phyloP scores from a whole-genome alignment of 139 green algal genomes.

The Coelastrella sp. region DNA sequence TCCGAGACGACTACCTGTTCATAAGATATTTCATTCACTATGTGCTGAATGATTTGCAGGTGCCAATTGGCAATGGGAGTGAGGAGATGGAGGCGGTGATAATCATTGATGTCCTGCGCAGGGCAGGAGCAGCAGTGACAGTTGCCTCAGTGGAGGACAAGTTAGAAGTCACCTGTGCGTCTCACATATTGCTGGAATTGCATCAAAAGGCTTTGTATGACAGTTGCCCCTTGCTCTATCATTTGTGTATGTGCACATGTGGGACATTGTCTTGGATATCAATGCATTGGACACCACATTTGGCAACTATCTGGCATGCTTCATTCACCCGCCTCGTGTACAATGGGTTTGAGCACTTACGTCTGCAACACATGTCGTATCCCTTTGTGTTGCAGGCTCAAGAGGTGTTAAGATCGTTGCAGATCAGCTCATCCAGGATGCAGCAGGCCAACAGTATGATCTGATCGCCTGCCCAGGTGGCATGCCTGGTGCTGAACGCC shows the following conservation, averaged over 20 bases:
- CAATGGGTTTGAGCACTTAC: no score
- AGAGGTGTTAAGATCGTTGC: slow-evolving; percentile 86
- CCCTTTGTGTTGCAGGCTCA: slow-evolving; percentile 52
- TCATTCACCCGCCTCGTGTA: no score
- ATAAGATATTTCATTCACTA: no score
- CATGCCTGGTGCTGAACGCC: slow-evolving; percentile 70
- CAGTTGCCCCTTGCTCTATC: no score
- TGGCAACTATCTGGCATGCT: no score
- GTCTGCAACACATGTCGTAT: neutral
- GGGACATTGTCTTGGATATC: no score
- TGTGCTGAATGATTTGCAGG: no score
- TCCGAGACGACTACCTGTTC: no score
- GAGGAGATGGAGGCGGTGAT: slow-evolving; percentile 96
- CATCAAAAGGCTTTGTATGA: no score
- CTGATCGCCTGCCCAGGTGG: slow-evolving; percentile 88
- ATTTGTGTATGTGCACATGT: no score
- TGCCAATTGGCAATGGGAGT: slow-evolving; percentile 57
- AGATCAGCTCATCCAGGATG: slow-evolving; percentile 76
- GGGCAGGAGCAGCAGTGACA: slow-evolving; percentile 80
- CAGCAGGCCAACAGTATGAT: slow-evolving; percentile 72
- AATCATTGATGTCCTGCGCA: slow-evolving; percentile 88
- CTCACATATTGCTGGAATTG: neutral
- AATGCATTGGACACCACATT: no score
- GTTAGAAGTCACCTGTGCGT: slow-evolving; percentile 53
- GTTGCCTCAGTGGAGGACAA: slow-evolving; percentile 88